Conservation (phyloP, 352 stramenopile species). For the Globisporangium carolinianum region DNA sequence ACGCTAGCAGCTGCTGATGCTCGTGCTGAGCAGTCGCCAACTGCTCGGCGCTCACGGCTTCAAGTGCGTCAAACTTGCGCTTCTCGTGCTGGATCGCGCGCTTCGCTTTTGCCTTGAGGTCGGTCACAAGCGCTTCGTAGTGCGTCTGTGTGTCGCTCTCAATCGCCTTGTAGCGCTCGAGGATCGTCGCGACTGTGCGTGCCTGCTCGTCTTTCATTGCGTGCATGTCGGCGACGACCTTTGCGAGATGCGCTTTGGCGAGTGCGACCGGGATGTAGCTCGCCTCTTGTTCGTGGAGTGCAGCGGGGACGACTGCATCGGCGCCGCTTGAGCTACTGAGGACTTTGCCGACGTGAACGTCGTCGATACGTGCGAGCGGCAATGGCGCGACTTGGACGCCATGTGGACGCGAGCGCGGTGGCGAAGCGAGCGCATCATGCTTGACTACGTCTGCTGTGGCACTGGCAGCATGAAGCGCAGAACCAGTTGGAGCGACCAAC, state of each 20-base stretch:
- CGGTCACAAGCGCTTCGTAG: constrained; percentile 45
- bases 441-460: not conserved
- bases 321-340: constrained; percentile 11
- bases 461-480: no score
- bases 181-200: constrained; percentile 36
- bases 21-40: not conserved
- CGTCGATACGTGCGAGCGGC: constrained; percentile 20
- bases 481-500: not conserved
- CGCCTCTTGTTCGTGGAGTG: constrained; percentile 28
- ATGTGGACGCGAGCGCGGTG: not conserved
- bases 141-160: constrained; percentile 47
- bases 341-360: constrained; percentile 54
- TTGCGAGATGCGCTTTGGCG: constrained; percentile 42
- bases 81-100: constrained; percentile 19
- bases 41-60: not conserved
- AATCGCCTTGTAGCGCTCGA: constrained; percentile 45
- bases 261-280: constrained; percentile 71
- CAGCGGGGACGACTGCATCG: not conserved
- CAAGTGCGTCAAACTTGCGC: constrained; percentile 7
- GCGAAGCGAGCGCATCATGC: not conserved
- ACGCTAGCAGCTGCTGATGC: constrained; percentile 12
- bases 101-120: constrained; percentile 19
- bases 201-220: constrained; percentile 64
- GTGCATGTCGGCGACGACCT: constrained; percentile 78
- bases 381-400: constrained; percentile 22